Evolutionary conservation across 805 yeast genomes (phyloP).

Genomic region (Yarrowia sp.): DNA sequence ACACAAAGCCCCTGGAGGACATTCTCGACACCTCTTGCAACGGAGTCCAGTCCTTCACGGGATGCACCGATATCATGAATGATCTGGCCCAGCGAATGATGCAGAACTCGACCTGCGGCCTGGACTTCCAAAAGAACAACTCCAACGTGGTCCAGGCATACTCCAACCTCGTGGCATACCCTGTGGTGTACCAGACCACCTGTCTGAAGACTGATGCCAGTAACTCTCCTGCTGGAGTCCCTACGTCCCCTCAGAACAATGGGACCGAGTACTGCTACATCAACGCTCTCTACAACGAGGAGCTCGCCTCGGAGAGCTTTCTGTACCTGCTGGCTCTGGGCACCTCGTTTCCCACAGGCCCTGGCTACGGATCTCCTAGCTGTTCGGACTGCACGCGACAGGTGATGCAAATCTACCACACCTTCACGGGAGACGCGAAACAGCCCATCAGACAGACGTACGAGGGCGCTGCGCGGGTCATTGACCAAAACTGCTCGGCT

Average conservation of each 20-base stretch:
- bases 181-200: constrained; percentile 46
- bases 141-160: constrained; percentile 47
- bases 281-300: constrained; percentile 44
- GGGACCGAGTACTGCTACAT: constrained; percentile 47
- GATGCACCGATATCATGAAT: constrained; percentile 45
- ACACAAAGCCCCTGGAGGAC: constrained; percentile 41
- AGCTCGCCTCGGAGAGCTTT: constrained; percentile 45
- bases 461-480: constrained; percentile 44
- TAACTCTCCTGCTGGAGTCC: constrained; percentile 16
- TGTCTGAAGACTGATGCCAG: constrained; percentile 42
- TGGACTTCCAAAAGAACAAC: constrained; percentile 45
- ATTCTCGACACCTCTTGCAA: constrained; percentile 46
- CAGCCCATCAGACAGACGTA: constrained; percentile 46
- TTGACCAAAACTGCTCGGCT: constrained; percentile 44
- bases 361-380: constrained; percentile 41
- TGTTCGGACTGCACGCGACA: constrained; percentile 46
- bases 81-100: constrained; percentile 42
- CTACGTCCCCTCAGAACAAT: constrained; percentile 1
- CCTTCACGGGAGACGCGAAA: constrained; percentile 43
- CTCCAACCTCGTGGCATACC: constrained; percentile 46
- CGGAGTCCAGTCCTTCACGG: constrained; percentile 41
- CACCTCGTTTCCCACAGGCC: constrained; percentile 44
- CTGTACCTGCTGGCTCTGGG: constrained; percentile 49
- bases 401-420: constrained; percentile 45
- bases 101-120: constrained; percentile 41